Conservation (phyloP, 78 protist genomes). For the Cavenderia fasciculata region DNA sequence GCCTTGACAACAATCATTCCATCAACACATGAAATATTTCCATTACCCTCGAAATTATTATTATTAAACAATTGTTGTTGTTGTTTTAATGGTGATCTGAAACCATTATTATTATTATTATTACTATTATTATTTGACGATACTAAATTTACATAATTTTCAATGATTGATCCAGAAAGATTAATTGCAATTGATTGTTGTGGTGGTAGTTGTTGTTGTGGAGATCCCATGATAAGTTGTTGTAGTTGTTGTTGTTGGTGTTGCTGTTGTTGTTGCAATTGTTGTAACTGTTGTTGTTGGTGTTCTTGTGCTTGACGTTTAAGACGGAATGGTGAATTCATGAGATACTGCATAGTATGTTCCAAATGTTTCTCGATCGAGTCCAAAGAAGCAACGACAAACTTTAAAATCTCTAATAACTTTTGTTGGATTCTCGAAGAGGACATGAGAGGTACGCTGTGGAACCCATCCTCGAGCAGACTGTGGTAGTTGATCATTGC, state of each 20-base stretch:
- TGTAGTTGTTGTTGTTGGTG: not conserved
- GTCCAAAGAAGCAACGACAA: slow-evolving; percentile 31
- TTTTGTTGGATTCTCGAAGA: slow-evolving; percentile 41
- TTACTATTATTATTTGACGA: too few relatives aligned
- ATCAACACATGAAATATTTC: too few relatives aligned
- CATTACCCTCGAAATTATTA: too few relatives aligned
- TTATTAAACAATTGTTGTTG: too few relatives aligned
- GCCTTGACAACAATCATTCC: too few relatives aligned
- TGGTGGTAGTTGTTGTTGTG: too few relatives aligned
- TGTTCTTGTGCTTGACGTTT: slow-evolving; percentile 22
- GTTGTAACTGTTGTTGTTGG: not conserved
- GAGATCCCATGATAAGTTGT: too few relatives aligned
- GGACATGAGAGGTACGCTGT: slow-evolving; percentile 1
- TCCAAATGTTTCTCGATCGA: slow-evolving; percentile 64
- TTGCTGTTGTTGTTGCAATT: not conserved
- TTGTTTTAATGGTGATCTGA: too few relatives aligned
- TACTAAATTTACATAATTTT: too few relatives aligned
- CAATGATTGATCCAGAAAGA: too few relatives aligned
- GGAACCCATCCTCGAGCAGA: slow-evolving; percentile 31
- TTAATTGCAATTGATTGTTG: too few relatives aligned
- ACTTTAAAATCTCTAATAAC: slow-evolving; percentile 25
- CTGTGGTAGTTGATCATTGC: not conserved
- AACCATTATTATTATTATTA: too few relatives aligned
- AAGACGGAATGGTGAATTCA: slow-evolving; percentile 72
- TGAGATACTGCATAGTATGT: slow-evolving; percentile 61